Percentiles rank a stretch among this genome's conserved stretches.
These are phyloP conservation scores for Cocos nucifera DNA, from an alignment of 176 grass and related monocot species.

Conservation along the genomic window DNA sequence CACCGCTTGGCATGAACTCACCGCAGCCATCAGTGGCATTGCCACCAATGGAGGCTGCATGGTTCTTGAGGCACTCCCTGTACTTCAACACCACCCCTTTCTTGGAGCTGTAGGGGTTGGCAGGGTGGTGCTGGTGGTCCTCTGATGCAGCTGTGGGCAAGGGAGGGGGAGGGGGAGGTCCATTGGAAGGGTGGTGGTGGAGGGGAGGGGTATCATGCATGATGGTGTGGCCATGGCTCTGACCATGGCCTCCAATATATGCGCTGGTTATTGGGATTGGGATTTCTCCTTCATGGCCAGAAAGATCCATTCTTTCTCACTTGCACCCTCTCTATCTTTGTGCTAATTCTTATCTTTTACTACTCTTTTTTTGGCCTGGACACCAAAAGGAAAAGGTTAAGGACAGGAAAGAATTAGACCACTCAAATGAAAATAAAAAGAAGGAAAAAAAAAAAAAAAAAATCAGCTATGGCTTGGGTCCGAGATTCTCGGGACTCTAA, in stretches of 20 bases:
- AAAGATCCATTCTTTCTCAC: constrained; percentile 16
- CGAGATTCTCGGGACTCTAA: background rate
- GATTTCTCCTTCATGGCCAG: constrained; percentile 1
- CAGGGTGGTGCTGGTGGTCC: constrained; percentile 2
- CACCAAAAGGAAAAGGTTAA: constrained; percentile 4
- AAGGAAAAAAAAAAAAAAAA: background rate
- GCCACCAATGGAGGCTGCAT: constrained; percentile 16
- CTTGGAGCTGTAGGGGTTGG: background rate
- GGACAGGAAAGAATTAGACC: constrained; percentile 7
- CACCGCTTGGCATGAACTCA: constrained; percentile 17
- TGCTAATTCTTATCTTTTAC: background rate
- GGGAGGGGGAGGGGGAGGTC: too few species aligned
- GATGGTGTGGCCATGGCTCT: background rate
- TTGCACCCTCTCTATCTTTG: background rate
- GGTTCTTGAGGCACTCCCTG: constrained; percentile 18
- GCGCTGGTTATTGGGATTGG: constrained; percentile 1
- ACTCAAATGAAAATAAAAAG: background rate
- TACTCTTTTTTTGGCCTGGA: background rate
- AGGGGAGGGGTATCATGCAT: constrained; percentile 8
- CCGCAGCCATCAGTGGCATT: constrained; percentile 14
- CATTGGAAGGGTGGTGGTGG: background rate
- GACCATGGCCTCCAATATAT: background rate
- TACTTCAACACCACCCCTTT: constrained; percentile 16
- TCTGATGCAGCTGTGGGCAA: too few species aligned
- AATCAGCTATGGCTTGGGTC: background rate